Percentiles rank a stretch among this genome's conserved stretches.
These are phyloP conservation scores for Postia placenta DNA, from an alignment of 768 basidiomycete species.

Conservation along the genomic window DNA sequence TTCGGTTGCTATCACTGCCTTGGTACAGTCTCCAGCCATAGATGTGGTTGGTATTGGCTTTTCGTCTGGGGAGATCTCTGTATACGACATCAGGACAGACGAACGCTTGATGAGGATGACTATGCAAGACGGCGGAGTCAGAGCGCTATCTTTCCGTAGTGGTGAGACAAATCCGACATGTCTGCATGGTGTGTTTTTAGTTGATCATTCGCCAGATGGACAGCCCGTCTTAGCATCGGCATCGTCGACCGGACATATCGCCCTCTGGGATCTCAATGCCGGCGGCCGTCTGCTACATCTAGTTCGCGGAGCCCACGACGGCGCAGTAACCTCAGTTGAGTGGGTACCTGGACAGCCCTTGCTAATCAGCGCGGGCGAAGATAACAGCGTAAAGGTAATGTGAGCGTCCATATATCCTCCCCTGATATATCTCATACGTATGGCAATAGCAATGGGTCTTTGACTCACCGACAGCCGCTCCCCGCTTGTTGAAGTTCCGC, in stretches of 20 bases:
- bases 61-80: conserved; percentile 77
- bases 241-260: conserved; percentile 82
- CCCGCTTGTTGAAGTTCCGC: conserved; percentile 85
- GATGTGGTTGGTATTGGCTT: conserved; percentile 95
- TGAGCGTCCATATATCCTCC: neutral
- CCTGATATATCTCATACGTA: neutral
- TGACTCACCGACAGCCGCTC: conserved; percentile 82
- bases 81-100: conserved; percentile 88
- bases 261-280: conserved; percentile 87
- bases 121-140: conserved; percentile 82
- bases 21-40: conserved; percentile 91
- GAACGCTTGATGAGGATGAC: conserved; percentile 85
- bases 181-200: no score
- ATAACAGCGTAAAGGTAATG: conserved; percentile 92
- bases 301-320: conserved; percentile 85
- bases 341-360: conserved; percentile 95
- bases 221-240: conserved; percentile 85
- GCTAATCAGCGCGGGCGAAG: conserved; percentile 83
- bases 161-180: no score
- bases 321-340: conserved; percentile 72
- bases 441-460: conserved; percentile 89
- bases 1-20: conserved; percentile 55
- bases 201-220: conserved; percentile 48
- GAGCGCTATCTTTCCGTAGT: conserved; percentile 77
- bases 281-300: conserved; percentile 81